phyloP scores from a whole-genome alignment of 164 flowering plant species.

The Echeveria elegans region DNA sequence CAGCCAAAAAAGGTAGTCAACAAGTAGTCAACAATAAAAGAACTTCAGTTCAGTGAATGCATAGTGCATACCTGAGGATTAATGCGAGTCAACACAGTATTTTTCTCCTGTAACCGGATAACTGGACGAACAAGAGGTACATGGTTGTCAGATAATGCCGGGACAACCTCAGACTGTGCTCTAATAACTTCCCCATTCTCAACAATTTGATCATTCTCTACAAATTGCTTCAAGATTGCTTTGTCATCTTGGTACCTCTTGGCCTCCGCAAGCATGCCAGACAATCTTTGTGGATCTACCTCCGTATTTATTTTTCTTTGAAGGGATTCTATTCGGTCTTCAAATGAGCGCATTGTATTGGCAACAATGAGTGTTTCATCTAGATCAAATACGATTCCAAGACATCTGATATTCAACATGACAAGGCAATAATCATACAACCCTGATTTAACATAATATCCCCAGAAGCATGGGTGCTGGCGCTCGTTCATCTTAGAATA shows the following conservation, averaged over 20 bases:
- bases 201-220: conserved; percentile 82
- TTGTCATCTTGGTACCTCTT: conserved; percentile 94
- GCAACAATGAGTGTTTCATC: conserved; percentile 99
- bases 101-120: conserved; percentile 76
- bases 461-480: conserved; percentile 80
- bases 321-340: conserved; percentile 89
- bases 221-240: conserved; percentile 76
- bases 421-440: conserved; percentile 78
- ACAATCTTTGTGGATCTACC: conserved; percentile 62
- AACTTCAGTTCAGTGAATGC: conserved; percentile 9
- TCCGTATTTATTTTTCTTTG: conserved; percentile 74
- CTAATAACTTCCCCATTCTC: conserved; percentile 78
- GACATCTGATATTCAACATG: conserved; percentile 95
- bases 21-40: no score
- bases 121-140: conserved; percentile 77
- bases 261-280: conserved; percentile 81
- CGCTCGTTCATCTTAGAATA: conserved; percentile 42
- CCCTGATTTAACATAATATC: conserved; percentile 56
- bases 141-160: conserved; percentile 76
- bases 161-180: conserved; percentile 73
- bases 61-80: conserved; percentile 79
- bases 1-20: background rate
- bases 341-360: conserved; percentile 97
- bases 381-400: conserved; percentile 97
- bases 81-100: conserved; percentile 89